These are phyloP conservation scores for Aegilops bicornis DNA, from an alignment of 176 grass and related monocot genomes.

Conservation along the genomic window DNA sequence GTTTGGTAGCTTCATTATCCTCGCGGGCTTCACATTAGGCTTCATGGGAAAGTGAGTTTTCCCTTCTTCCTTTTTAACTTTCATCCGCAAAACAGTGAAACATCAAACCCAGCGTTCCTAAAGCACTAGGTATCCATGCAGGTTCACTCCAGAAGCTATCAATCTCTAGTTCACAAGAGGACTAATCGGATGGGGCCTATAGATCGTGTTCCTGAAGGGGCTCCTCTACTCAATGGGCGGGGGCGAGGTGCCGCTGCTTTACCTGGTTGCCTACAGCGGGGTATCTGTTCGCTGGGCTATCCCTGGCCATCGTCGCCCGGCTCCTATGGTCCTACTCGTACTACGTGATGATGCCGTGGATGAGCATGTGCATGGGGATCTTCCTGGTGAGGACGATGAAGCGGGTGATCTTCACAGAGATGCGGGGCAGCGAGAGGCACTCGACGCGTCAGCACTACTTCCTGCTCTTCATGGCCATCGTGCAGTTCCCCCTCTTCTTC, in stretches of 20 bases:
- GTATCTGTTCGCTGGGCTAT: constrained; percentile 65
- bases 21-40: constrained; percentile 66
- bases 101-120: background rate
- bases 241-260: constrained; percentile 75
- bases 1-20: constrained; percentile 80
- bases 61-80: background rate
- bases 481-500: constrained; percentile 79
- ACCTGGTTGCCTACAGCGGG: constrained; percentile 75
- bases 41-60: constrained; percentile 82
- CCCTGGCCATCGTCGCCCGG: constrained; percentile 47
- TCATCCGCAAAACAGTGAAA: background rate
- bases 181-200: constrained; percentile 76
- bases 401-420: constrained; percentile 66
- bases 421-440: constrained; percentile 63
- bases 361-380: constrained; percentile 81
- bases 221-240: constrained; percentile 71
- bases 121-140: background rate
- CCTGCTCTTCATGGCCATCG: constrained; percentile 72
- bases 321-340: constrained; percentile 67
- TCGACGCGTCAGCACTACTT: constrained; percentile 71
- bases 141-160: constrained; percentile 84
- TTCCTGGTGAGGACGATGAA: constrained; percentile 90
- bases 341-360: constrained; percentile 71
- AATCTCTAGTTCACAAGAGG: constrained; percentile 77
- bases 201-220: constrained; percentile 66